phyloP scores from a whole-genome alignment of 2,329 filamentous ascomycete species.

The Arthrinium phaeospermum region DNA sequence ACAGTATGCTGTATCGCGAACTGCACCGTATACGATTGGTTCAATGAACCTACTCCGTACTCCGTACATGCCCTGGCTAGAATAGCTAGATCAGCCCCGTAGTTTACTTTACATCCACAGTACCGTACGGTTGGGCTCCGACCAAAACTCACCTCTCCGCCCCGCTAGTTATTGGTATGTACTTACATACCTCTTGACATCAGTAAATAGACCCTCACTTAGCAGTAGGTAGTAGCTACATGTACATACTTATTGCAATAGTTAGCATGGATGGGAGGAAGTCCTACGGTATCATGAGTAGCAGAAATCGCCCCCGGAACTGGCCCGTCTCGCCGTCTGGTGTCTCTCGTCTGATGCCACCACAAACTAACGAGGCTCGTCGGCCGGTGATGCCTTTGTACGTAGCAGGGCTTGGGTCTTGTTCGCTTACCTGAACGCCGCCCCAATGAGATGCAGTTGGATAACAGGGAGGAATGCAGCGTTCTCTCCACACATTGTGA shows the following conservation, averaged over 20 bases:
- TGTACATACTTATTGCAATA: background rate
- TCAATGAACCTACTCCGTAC: background rate
- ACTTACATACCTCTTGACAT: background rate
- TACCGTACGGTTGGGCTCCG: conserved; percentile 9
- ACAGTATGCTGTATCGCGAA: background rate
- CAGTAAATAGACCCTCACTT: background rate
- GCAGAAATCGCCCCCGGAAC: background rate
- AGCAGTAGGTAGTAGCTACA: too few relatives aligned
- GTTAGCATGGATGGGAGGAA: background rate
- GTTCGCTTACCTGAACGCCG: background rate
- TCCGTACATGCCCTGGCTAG: too few relatives aligned
- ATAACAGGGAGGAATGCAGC: background rate
- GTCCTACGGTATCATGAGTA: background rate
- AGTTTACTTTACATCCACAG: conserved; percentile 2
- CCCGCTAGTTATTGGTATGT: background rate
- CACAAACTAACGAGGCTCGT: background rate
- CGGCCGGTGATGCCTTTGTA: background rate
- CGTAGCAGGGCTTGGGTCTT: background rate
- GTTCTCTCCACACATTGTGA: background rate
- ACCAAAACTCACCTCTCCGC: background rate
- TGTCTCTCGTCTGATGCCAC: background rate
- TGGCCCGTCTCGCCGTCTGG: background rate
- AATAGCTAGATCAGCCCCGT: background rate
- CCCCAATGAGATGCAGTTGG: background rate
- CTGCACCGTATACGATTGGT: background rate